Evolutionary conservation across 116 monocot genomes (phyloP), one percentile per base, ranked within the genome.

Genomic region (Cymodocea nodosa): DNA sequence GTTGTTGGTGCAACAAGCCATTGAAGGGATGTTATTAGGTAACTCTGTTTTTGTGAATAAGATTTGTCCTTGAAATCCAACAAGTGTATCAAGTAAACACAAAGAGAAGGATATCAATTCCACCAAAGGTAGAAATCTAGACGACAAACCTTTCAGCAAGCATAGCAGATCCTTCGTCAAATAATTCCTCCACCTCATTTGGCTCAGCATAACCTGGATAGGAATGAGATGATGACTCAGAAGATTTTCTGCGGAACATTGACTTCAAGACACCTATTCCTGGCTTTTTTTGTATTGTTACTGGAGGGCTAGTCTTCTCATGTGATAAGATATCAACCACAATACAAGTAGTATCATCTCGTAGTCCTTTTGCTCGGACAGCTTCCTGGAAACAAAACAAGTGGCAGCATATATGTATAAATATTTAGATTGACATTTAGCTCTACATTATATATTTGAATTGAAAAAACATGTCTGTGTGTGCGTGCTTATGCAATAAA

Each of bases 291-390:
- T 68, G 78, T 61, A 68, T 62, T 49, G 75, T 77, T 37, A 40
- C 23, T 55, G 75, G 35, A 60, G 85, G 73, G 9, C 68, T 71
- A 64, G 65, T 50, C 59, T 95, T 95, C 66, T 95, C 95, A 35
- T 74, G 77, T 23, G 90, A 91, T 51, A 97, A 68, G 56, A 97
- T 73, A 72, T 97, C 97, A 61, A 97, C 85, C 2, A 97, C 97
- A 39, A 97, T 97, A 68, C 97, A 97, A 15, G 97, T 97, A 16
- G 91, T 97, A 70, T 97, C 97, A 73, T 97, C 97, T 73, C 82
- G 83, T 18, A 97, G 63, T 59, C 97, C 97, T 68, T 78, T 85
- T 7, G 60, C 58, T 17, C 78, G 85, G 20, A 91, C 84, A 64
- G 97, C 90, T 72, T 97, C 91, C 91, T 97, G 72, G 17, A 79